Evolutionary conservation across 23 red algal genomes (phyloP).

Genomic region (Cyanidiococcus yangmingshanensis): DNA sequence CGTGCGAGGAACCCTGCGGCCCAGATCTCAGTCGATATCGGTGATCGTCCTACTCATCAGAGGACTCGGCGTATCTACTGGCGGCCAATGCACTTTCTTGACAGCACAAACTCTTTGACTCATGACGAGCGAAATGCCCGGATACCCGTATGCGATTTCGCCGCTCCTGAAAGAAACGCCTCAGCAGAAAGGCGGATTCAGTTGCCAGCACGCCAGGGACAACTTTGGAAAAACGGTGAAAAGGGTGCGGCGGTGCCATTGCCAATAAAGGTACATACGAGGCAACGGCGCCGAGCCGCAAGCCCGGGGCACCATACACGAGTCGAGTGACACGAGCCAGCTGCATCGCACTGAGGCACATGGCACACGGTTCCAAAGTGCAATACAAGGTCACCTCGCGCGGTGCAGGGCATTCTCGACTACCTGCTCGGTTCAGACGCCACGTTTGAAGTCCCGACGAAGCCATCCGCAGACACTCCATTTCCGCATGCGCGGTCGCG

Average conservation of each 20-base stretch:
- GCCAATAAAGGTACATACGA: constrained; percentile 53
- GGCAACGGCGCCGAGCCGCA: constrained; percentile 70
- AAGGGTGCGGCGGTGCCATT: constrained; percentile 33
- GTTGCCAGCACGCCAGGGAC: constrained; percentile 33
- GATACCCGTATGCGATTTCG: constrained; percentile 1
- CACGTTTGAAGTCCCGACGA: constrained; percentile 24
- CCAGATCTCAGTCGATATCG: too few relatives aligned
- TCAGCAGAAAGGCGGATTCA: constrained; percentile 30
- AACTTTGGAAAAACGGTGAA: constrained; percentile 33
- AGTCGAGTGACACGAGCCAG: constrained; percentile 54
- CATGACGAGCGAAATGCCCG: too few relatives aligned
- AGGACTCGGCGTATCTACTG: too few relatives aligned
- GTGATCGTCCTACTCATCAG: too few relatives aligned
- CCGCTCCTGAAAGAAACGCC: constrained; percentile 49
- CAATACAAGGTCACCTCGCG: constrained; percentile 36
- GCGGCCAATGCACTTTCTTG: too few relatives aligned
- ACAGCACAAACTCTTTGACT: too few relatives aligned
- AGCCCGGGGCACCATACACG: constrained; percentile 64
- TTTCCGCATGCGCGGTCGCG: constrained; percentile 77
- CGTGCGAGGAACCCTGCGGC: too few relatives aligned
- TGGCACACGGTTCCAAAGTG: constrained; percentile 87
- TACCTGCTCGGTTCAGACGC: constrained; percentile 43
- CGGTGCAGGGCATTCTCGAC: background rate
- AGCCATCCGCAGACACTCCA: constrained; percentile 50
- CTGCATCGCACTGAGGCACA: constrained; percentile 67